Evolutionary conservation across 2,329 filamentous ascomycete species (phyloP).

Genomic region (Aspergillus luchuensis): DNA sequence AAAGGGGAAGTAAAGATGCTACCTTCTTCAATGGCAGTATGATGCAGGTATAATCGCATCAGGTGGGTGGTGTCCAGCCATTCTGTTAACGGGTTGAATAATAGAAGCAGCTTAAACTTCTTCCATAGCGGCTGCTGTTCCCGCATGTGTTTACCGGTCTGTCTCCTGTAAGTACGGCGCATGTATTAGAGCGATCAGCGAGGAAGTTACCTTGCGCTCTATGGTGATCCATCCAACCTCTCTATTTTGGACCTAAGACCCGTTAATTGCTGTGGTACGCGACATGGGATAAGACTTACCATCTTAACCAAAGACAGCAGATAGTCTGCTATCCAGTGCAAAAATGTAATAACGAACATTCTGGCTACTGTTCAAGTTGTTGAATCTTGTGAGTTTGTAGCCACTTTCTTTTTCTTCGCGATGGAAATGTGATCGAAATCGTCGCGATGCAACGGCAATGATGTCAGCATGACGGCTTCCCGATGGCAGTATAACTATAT

Average conservation of each 20-base stretch:
- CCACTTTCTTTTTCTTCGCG: no score
- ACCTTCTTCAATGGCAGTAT: conserved; percentile 37
- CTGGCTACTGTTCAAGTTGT: not conserved
- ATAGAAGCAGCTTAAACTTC: conserved; percentile 45
- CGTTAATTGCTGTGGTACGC: not conserved
- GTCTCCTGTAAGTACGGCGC: not conserved
- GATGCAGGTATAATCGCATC: conserved; percentile 42
- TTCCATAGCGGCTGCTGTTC: conserved; percentile 46
- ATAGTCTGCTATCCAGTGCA: conserved; percentile 9
- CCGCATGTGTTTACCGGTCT: conserved; percentile 39
- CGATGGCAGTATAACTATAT: no score
- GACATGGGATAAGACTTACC: not conserved
- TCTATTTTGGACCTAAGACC: conserved; percentile 28
- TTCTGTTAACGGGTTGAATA: conserved; percentile 47
- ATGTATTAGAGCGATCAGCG: no score
- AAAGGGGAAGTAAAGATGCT: not conserved
- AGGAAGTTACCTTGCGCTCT: conserved; percentile 23
- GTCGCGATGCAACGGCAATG: no score
- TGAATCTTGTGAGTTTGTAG: no score
- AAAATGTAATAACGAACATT: not conserved
- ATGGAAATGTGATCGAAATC: no score
- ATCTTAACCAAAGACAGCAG: conserved; percentile 13
- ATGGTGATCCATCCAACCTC: conserved; percentile 36
- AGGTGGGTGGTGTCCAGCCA: conserved; percentile 44
- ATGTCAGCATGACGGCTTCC: no score